Evolutionary conservation across 345 rosid genomes (phyloP).

Genomic region (Eucalyptus globulus): DNA sequence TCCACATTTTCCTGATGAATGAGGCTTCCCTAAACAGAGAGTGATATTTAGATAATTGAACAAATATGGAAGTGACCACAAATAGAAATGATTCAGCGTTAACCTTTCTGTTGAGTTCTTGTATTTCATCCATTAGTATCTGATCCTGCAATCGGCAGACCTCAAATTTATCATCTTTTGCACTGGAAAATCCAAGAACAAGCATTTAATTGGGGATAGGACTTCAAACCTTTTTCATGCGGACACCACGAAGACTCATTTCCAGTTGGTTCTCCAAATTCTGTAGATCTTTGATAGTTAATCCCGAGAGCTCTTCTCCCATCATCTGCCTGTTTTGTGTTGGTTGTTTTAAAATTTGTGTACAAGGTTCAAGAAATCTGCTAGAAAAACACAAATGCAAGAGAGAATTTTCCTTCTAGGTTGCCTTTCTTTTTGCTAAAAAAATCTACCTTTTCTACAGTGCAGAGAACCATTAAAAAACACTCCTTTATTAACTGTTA

Average conservation of each 20-base stretch:
- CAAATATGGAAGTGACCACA: background rate
- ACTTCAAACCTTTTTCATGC: conserved; percentile 46
- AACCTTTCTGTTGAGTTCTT: conserved; percentile 50
- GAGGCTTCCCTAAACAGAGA: conserved; percentile 48
- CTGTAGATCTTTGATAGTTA: conserved; percentile 37
- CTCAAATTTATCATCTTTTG: background rate
- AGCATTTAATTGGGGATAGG: background rate
- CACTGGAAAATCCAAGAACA: background rate
- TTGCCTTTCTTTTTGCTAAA: background rate
- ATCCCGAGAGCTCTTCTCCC: conserved; percentile 73
- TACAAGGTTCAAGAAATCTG: background rate
- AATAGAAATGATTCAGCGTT: background rate
- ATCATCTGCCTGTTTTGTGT: conserved; percentile 48
- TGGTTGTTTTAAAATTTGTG: background rate
- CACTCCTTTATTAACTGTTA: background rate
- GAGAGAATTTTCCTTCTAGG: background rate
- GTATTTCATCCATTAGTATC: conserved; percentile 49
- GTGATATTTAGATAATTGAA: conserved; percentile 21
- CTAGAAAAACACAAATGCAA: background rate
- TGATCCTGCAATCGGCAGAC: conserved; percentile 34
- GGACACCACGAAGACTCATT: conserved; percentile 47
- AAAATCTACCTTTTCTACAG: background rate
- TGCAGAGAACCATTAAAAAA: background rate
- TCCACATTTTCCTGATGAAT: conserved; percentile 59
- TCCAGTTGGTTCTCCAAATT: conserved; percentile 52